These are phyloP conservation scores for Pseudogymnoascus sp. DNA, from an alignment of 2,329 filamentous ascomycete species.

Conservation along the genomic window DNA sequence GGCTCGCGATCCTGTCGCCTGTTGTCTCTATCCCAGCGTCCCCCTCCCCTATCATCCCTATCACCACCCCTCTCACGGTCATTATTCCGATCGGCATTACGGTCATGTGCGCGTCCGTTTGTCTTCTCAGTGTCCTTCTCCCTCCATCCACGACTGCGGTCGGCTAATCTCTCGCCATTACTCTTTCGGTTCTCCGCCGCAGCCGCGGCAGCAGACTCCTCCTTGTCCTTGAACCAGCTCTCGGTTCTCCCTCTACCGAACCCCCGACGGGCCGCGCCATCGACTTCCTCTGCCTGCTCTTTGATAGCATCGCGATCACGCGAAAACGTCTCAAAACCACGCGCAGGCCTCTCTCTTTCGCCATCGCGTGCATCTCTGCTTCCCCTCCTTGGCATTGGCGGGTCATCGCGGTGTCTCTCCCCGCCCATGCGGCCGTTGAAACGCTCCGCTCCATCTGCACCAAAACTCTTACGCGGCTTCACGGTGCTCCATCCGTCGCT, in stretches of 20 bases:
- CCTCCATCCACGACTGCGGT: conserved; percentile 31
- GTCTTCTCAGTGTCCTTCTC: conserved; percentile 33
- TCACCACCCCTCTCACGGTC: conserved; percentile 18
- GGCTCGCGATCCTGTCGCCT: conserved; percentile 68
- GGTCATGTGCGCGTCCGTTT: conserved; percentile 13
- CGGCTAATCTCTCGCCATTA: conserved; percentile 26
- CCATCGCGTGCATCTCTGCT: conserved; percentile 47
- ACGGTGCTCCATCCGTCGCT: conserved; percentile 67
- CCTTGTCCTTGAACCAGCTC: conserved; percentile 64
- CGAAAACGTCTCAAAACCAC: conserved; percentile 42
- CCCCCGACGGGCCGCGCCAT: conserved; percentile 52
- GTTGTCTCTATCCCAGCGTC: conserved; percentile 48
- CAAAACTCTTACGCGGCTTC: conserved; percentile 66
- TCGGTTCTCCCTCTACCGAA: conserved; percentile 58
- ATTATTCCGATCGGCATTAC: conserved; percentile 3
- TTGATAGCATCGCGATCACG: conserved; percentile 43
- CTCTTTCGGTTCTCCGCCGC: conserved; percentile 26
- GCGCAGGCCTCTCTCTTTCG: conserved; percentile 41
- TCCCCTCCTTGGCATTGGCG: conserved; percentile 35
- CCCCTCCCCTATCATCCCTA: conserved; percentile 10
- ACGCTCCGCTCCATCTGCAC: conserved; percentile 59
- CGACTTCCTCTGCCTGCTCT: conserved; percentile 42
- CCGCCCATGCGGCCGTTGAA: conserved; percentile 59
- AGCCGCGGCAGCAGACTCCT: conserved; percentile 22
- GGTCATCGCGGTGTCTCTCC: conserved; percentile 35